Evolutionary conservation across 352 stramenopile genomes (phyloP), one percentile per base, ranked within the genome.

Genomic region (Phytophthora fragariaefolia): DNA sequence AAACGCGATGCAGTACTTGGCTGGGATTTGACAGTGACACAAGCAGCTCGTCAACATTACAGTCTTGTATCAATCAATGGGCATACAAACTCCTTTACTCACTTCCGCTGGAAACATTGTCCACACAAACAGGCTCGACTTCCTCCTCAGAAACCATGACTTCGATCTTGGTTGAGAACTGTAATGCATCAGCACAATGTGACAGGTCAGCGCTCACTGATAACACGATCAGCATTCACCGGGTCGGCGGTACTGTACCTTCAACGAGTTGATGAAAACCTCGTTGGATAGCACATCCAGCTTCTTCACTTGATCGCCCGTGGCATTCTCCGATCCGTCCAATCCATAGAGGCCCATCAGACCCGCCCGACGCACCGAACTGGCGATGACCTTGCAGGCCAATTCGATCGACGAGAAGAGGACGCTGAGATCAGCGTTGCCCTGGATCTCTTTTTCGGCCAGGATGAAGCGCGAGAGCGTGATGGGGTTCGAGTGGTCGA

Each of bases 291-390:
- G 85, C 28, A 99, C 70, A 76, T 99, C 97, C 22, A 99, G 90
- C 80, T 99, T 99, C 85, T 99, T 99, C 51, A 99, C 94, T 59
- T 98, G 92, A 71, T 99, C 97, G 32, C 97, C 97, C 12, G 97
- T 98, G 27, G 91, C 87, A 80, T 99, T 99, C 55, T 96, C 81
- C 71, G 96, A 96, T 36, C 97, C 97, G 18, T 98, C 96, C 13
- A 99, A 82, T 43, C 97, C 97, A 73, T 99, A 98, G 10, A 93
- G 66, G 0, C 88, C 85, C 42, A 79, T 91, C 46, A 95, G 58
- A 1, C 95, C 96, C 20, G 97, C 97, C 71, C 98, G 97, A 66
- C 97, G 90, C 47, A 99, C 96, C 34, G 97, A 94, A 30, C 94
- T 97, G 32, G 97, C 93, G 69, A 99, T 99, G 49, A 98, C 83